Percentiles rank a stretch among this genome's conserved stretches.
phyloP scores from a whole-genome alignment of 2,329 filamentous ascomycete genomes.

The Colletotrichum sansevieriae region DNA sequence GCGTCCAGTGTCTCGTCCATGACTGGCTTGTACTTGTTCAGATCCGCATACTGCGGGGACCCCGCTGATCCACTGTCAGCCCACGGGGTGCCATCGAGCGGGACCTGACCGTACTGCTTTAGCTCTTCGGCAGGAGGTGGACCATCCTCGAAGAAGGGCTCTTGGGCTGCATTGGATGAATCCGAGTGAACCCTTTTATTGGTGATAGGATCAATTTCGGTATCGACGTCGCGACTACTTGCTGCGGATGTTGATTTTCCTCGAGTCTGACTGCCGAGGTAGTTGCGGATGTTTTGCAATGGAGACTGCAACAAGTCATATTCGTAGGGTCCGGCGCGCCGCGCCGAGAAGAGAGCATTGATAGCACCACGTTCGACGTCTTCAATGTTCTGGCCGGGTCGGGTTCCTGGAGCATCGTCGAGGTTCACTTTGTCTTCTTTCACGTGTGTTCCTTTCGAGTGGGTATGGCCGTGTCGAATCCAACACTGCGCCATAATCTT shows the following conservation, averaged over 20 bases:
- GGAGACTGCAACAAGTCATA: slow-evolving; percentile 50
- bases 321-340: slow-evolving; percentile 43
- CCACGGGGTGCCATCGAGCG: slow-evolving; percentile 48
- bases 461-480: slow-evolving; percentile 47
- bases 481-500: slow-evolving; percentile 58
- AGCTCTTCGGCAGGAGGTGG: slow-evolving; percentile 53
- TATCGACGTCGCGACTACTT: slow-evolving; percentile 47
- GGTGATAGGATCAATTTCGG: slow-evolving; percentile 70
- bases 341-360: slow-evolving; percentile 57
- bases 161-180: slow-evolving; percentile 28
- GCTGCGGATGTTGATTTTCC: slow-evolving; percentile 25
- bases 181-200: slow-evolving; percentile 62
- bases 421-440: slow-evolving; percentile 52
- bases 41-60: slow-evolving; percentile 44
- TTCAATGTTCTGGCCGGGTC: slow-evolving; percentile 57
- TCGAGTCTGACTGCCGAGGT: slow-evolving; percentile 44
- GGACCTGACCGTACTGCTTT: slow-evolving; percentile 50
- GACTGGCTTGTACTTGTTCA: slow-evolving; percentile 53
- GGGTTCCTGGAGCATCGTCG: slow-evolving; percentile 53
- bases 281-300: slow-evolving; percentile 51
- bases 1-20: slow-evolving; percentile 47
- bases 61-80: slow-evolving; percentile 40
- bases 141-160: slow-evolving; percentile 50
- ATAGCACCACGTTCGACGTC: slow-evolving; percentile 60
- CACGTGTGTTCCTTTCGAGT: slow-evolving; percentile 49